Evolutionary conservation across 2,329 filamentous ascomycete species (phyloP).

Genomic region (Aspergillus sergii): DNA sequence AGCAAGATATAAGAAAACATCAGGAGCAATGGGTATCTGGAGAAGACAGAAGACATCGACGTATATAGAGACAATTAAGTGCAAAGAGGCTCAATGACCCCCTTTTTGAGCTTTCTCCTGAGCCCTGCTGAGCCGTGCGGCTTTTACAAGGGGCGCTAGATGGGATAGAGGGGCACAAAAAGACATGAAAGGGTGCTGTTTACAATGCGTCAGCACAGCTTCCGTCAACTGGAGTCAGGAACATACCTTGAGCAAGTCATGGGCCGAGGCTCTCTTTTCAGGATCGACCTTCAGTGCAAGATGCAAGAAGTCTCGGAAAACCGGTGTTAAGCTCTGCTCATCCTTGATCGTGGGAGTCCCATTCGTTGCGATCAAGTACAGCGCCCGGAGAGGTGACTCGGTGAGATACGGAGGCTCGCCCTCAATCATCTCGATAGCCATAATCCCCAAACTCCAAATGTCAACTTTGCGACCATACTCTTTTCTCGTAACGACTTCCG

Average conservation of each 20-base stretch:
- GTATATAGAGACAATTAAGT: constrained; percentile 27
- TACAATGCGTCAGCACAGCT: constrained; percentile 19
- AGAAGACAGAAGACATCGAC: constrained; percentile 33
- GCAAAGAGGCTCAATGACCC: constrained; percentile 29
- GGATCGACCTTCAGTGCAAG: constrained; percentile 96
- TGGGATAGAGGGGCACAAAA: constrained; percentile 72
- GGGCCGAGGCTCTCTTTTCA: constrained; percentile 92
- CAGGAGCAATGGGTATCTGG: constrained; percentile 30
- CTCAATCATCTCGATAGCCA: constrained; percentile 99
- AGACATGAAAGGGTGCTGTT: constrained; percentile 78
- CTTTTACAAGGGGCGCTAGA: constrained; percentile 82
- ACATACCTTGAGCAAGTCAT: constrained; percentile 88
- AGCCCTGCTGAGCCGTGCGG: constrained; percentile 80
- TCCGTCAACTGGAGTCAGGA: not conserved
- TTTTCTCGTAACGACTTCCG: constrained; percentile 94
- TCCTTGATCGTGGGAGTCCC: constrained; percentile 95
- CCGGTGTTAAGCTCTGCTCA: constrained; percentile 74
- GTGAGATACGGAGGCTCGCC: constrained; percentile 96
- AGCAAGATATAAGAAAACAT: constrained; percentile 22
- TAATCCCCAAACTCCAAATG: constrained; percentile 97
- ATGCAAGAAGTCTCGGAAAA: constrained; percentile 89
- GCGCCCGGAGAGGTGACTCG: constrained; percentile 86
- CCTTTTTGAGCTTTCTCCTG: constrained; percentile 79
- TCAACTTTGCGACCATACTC: constrained; percentile 98
- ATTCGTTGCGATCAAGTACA: constrained; percentile 96